These are phyloP conservation scores for Metroxylon sagu DNA, from an alignment of 176 grass and related monocot genomes.

Conservation along the genomic window DNA sequence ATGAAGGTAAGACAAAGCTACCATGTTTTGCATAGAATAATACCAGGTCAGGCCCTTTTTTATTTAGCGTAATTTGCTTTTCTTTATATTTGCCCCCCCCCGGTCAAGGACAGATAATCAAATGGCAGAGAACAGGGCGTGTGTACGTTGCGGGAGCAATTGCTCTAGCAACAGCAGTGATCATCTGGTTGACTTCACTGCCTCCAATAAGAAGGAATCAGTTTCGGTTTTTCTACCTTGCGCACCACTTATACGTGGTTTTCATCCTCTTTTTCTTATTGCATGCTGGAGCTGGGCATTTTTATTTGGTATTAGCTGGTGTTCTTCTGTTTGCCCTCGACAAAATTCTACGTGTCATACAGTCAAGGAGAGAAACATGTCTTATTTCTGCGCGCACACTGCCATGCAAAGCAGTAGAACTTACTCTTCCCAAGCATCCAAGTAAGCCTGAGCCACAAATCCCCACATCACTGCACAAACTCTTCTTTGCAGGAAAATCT, in stretches of 20 bases:
- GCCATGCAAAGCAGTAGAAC: constrained; percentile 35
- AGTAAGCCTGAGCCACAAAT: constrained; percentile 1
- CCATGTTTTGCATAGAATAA: too few relatives aligned
- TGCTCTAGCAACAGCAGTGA: constrained; percentile 20
- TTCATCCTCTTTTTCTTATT: constrained; percentile 42
- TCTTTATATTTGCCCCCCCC: too few relatives aligned
- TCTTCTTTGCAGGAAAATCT: too few relatives aligned
- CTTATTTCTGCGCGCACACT: constrained; percentile 27
- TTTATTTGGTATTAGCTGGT: constrained; percentile 39
- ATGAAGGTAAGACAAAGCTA: too few relatives aligned
- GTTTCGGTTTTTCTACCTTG: constrained; percentile 32
- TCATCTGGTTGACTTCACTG: constrained; percentile 43
- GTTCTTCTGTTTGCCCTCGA: constrained; percentile 39
- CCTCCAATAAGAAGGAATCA: constrained; percentile 30
- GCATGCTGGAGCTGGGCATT: constrained; percentile 35
- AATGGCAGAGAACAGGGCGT: constrained; percentile 26
- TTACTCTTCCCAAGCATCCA: constrained; percentile 35
- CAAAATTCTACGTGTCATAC: constrained; percentile 27
- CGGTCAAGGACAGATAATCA: constrained; percentile 25
- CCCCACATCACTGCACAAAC: too few relatives aligned
- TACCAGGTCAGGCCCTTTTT: too few relatives aligned
- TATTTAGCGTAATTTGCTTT: too few relatives aligned
- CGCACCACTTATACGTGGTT: constrained; percentile 35
- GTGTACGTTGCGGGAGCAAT: constrained; percentile 38
- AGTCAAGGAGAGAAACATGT: constrained; percentile 16